A percentile compares a stretch with the other conserved stretches of the same genome.
phyloP scores from a whole-genome alignment of 2,329 filamentous ascomycete species.

The Colletotrichum australisinense region DNA sequence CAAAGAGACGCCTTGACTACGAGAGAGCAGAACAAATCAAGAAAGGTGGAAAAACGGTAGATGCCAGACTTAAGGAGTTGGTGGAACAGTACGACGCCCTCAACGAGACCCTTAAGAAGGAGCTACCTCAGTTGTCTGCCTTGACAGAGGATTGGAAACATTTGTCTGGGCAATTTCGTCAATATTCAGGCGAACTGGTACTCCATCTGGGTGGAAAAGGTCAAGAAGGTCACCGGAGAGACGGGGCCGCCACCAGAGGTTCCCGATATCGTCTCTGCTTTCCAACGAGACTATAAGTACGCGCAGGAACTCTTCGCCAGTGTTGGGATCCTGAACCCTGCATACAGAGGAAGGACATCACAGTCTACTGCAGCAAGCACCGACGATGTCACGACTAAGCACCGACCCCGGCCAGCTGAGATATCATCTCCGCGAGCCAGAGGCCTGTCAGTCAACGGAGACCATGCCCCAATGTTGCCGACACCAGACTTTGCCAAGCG shows the following conservation, averaged over 20 bases:
- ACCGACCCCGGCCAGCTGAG: conserved; percentile 61
- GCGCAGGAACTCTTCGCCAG: conserved; percentile 78
- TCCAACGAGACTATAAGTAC: conserved; percentile 82
- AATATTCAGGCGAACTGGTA: conserved; percentile 88
- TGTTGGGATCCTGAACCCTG: conserved; percentile 84
- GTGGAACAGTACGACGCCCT: conserved; percentile 91
- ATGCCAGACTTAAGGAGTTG: conserved; percentile 85
- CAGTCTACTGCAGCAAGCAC: conserved; percentile 69
- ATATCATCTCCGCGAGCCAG: conserved; percentile 62
- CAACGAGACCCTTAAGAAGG: conserved; percentile 93
- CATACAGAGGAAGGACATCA: conserved; percentile 67
- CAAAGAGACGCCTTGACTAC: conserved; percentile 92
- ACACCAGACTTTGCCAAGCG: conserved; percentile 74
- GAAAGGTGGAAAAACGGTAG: conserved; percentile 84
- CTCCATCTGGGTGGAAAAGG: conserved; percentile 84
- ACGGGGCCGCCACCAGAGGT: conserved; percentile 73
- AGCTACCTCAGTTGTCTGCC: conserved; percentile 85
- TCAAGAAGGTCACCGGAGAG: conserved; percentile 78
- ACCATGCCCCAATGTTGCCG: conserved; percentile 71
- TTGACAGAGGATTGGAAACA: conserved; percentile 85
- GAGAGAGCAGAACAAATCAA: conserved; percentile 83
- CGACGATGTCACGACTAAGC: conserved; percentile 62
- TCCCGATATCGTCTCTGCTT: conserved; percentile 79
- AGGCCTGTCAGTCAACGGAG: conserved; percentile 71
- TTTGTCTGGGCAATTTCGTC: conserved; percentile 85